Evolutionary conservation across 78 protist genomes (phyloP), one percentile per base, ranked within the genome.

Genomic region (Guillardia theta): DNA sequence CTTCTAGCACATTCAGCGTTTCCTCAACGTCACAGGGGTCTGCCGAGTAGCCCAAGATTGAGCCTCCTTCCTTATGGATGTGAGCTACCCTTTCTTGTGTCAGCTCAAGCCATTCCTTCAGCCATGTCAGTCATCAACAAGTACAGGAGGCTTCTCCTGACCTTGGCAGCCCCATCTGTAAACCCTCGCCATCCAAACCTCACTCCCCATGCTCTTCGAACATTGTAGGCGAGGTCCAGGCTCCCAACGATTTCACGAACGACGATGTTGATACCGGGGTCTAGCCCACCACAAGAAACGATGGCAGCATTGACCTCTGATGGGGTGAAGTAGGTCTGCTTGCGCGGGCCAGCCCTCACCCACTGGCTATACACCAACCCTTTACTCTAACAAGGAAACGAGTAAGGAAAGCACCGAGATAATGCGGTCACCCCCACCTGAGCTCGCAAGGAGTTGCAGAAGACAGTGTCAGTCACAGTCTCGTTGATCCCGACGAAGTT

Each of bases 41-140:
- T 22, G 18, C 24, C 10, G 90, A 78, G 48, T 43, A 78, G 45
- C 90, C 90, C 50, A 78, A 48, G 33, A 78, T 78, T 3, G 90
- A 78, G 50, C 90, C 90, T 3, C 90, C 90, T 36, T 78, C 90
- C 48, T 78, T 78, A 48, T 78, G 90, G 48, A 78, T 78, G 9
- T 78, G 45, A 30, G 18, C n/a, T 50, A 43, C 50, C 50, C 90
- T 27, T 15, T 70, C 90, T 30, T 37, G 90, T 22, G 90, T 78
- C 24, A 78, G 48, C 90, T 78, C 90, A 30, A 78, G 45, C 90
- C 90, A 78, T 30, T 78, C 90, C 90, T n/a, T n/a, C n/a, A n/a
- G n/a, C n/a, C n/a, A n/a, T n/a, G n/a, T n/a, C n/a, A n/a, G n/a
- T 53, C 33, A 53, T 15, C 64, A 53, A 12, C n/a, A n/a, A 12